Evolutionary conservation across 2,329 filamentous ascomycete species (phyloP), one percentile per base, ranked within the genome.

Genomic region (Ceratocystis huliohia): DNA sequence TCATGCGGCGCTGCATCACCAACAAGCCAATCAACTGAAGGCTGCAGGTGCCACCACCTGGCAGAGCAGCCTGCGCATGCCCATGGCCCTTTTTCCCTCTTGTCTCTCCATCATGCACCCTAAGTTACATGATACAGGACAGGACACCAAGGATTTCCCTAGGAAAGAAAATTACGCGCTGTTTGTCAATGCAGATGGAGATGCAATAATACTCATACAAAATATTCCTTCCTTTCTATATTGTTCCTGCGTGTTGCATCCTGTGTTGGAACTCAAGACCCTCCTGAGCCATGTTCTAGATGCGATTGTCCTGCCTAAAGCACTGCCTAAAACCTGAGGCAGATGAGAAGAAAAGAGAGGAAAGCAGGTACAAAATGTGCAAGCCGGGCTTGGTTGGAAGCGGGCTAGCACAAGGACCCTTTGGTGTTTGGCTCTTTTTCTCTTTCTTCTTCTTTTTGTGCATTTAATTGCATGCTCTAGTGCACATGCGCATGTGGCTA

Each of bases 171-270:
- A 22, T 62, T 45, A 63, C 17, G 28, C 20, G 44, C 44, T 30
- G 61, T 20, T 48, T 63, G 44, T 63, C 41, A 33, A 45, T 50
- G 61, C 59, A 50, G 46, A 50, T 50, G 46, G 6, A 50, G 20
- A 37, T 37, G 33, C 25, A 57, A 25, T 33, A 30, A 33, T n/a
- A 8, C 53, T 3, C 53, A 57, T n/a, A n/a, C 53, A 50, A 50
- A 50, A 7, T 33, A 7, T 13, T 17, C 25, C 25, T 33, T 17
- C 25, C 15, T 33, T 33, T 6, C 53, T 57, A 1, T 30, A 5
- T 17, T 57, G 50, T 57, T 57, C 53, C 53, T 57, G 8, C 41
- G 41, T 28, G 22, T 48, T 53, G n/a, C 48, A 25, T 53, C 20
- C 25, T 50, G 46, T n/a, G 17, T 50, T n/a, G 46, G 46, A 50